Evolutionary conservation across 129 eudicot species (phyloP), one percentile per base, ranked within the genome.

Genomic region (Scalesia atractyloides): DNA sequence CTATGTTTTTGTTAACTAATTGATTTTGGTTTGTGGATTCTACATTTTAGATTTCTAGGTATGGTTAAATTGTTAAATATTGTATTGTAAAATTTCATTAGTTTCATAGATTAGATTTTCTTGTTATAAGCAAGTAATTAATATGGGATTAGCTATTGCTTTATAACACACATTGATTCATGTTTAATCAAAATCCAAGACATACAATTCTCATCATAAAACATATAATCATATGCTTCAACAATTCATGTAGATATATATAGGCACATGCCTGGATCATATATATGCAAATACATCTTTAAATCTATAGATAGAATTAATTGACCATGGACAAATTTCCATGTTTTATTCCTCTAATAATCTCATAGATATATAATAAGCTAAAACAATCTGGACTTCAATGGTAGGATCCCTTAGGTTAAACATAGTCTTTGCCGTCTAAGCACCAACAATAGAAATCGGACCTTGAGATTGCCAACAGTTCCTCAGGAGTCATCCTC

Each of bases 401-500:
- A n/a, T 63, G 13, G 46, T 41, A 41, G 46, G 17, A n/a, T 46
- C 47, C 78, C 66, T 18, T 62, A 54, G 33, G 57, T 69, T 47
- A 75, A 22, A n/a, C 65, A 34, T 66, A 82, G 63, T 77, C 79
- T 64, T 80, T 80, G 74, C 80, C 73, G 68, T 95, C 99, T 73
- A 95, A 81, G 88, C 99, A 95, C 99, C 99, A 95, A 64, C 99
- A 95, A 20, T 85, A 95, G 69, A 83, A 95, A 80, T 95, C 99
- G 12, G 97, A 85, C 84, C 96, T 88, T 24, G 99, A 95, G 39
- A 86, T 75, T 18, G 85, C 77, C 70, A 95, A 60, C 69, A 95
- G 70, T 50, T 86, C 86, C 30, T 88, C 95, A 52, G 99, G 91
- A 54, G 80, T 83, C 99, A 91, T 91, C 77, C 86, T 88, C 82